Conservation (phyloP, 2,329 filamentous ascomycete species). For the Aureobasidium sp. region DNA sequence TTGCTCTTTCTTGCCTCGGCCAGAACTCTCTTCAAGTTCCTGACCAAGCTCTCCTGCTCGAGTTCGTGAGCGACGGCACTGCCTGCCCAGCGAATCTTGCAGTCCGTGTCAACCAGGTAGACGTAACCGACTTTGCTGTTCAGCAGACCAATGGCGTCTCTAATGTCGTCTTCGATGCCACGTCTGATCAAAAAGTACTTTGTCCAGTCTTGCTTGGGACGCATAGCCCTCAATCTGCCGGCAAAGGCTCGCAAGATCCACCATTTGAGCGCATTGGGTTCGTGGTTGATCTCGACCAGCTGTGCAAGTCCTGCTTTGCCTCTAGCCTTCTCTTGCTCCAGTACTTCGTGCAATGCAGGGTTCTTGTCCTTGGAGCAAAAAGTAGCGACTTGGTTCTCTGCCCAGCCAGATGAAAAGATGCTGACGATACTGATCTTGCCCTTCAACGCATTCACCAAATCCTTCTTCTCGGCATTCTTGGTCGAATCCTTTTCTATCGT, state of each 20-base stretch:
- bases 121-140: conserved; percentile 92
- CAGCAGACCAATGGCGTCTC: conserved; percentile 57
- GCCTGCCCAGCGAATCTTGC: conserved; percentile 89
- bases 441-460: conserved; percentile 68
- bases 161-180: conserved; percentile 47
- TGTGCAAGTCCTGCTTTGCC: conserved; percentile 45
- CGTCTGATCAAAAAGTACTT: conserved; percentile 53
- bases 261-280: conserved; percentile 64
- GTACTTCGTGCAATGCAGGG: conserved; percentile 55
- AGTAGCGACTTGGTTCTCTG: conserved; percentile 65
- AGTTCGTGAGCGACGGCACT: conserved; percentile 60
- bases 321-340: conserved; percentile 45
- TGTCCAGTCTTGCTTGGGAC: conserved; percentile 44
- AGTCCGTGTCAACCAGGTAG: conserved; percentile 80
- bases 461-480: conserved; percentile 47
- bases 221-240: conserved; percentile 40
- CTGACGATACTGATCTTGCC: conserved; percentile 71
- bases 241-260: conserved; percentile 50
- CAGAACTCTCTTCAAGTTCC: conserved; percentile 54
- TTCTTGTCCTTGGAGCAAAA: conserved; percentile 63
- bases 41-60: conserved; percentile 60
- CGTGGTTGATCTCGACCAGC: conserved; percentile 77
- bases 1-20: conserved; percentile 38
- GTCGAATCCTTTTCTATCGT: conserved; percentile 69
- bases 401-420: conserved; percentile 79